Evolutionary conservation across 2,329 filamentous ascomycete species (phyloP), one percentile per base, ranked within the genome.

Genomic region (Paraconiothyrium sp.): DNA sequence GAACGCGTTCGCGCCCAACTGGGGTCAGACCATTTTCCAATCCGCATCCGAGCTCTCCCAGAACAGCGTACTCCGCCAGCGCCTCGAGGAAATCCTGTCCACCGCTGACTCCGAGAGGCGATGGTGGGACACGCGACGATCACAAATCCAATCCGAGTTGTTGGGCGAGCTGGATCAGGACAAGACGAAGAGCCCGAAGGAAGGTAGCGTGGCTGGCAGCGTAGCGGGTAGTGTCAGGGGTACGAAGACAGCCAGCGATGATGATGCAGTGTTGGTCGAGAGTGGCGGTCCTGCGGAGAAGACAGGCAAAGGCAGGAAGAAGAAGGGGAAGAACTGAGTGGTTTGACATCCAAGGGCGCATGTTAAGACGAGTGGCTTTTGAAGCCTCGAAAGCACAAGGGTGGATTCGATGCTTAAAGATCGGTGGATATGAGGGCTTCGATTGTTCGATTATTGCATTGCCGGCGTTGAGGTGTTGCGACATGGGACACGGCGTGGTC

Each of bases 21-120:
- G 95, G 95, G 95, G 95, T 64, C 90, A 95, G 76, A 89, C 88
- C 59, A 98, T 99, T 78, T 99, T 99, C 86, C 95, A 99, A 80
- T 94, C 92, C 49, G 95, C 95, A 58, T 97, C 97, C 80, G 95
- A 99, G 80, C 97, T 99, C 80, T 89, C 91, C 61, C 90, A 93
- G 75, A 97, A 97, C 81, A 86, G 88, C 46, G 82, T 89, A 50
- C 86, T 97, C 73, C 91, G 93, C 68, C 85, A 90, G 67, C 87
- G 90, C 54, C 85, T 97, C 22, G 86, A 89, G 50, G 90, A 93
- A 65, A 88, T 97, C 61, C 89, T 94, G 71, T 82, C 84, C 32
- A 90, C 92, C 73, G 83, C 89, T 1, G 84, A 86, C 10, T 83
- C 88, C 44, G 95, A 98, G 81, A 92, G 91, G 81, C 86, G 90